phyloP scores from a whole-genome alignment of 1,284 basidiomycete genomes.

The Apiotrichum domesticum region DNA sequence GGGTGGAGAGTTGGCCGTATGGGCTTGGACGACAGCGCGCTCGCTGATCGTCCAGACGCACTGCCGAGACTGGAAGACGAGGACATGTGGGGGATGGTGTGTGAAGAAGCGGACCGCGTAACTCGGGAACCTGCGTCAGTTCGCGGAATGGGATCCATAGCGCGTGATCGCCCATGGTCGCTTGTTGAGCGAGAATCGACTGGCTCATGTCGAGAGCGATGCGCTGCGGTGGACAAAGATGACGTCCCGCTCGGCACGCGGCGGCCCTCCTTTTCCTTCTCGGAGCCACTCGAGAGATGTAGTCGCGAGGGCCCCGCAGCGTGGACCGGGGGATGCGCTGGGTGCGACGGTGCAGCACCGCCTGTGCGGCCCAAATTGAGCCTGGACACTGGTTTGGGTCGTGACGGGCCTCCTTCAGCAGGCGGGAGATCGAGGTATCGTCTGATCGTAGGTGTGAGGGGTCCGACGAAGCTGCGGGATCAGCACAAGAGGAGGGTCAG shows the following conservation, averaged over 20 bases:
- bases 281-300: neutral
- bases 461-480: conserved; percentile 44
- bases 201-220: neutral
- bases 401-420: conserved; percentile 17
- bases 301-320: neutral
- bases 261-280: neutral
- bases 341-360: conserved; percentile 5
- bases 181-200: neutral
- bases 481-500: no score
- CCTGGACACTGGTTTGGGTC: conserved; percentile 5
- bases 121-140: neutral
- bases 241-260: neutral
- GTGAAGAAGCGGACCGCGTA: neutral
- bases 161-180: neutral
- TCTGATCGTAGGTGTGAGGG: conserved; percentile 48
- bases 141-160: neutral
- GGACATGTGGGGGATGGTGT: neutral
- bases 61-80: conserved; percentile 3
- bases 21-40: conserved; percentile 13
- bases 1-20: conserved; percentile 12
- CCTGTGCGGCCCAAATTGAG: conserved; percentile 1
- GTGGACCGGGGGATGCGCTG: neutral
- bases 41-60: neutral
- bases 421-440: conserved; percentile 45
- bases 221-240: neutral